phyloP scores from a whole-genome alignment of 1,284 basidiomycete species.

The Ustilago nuda region DNA sequence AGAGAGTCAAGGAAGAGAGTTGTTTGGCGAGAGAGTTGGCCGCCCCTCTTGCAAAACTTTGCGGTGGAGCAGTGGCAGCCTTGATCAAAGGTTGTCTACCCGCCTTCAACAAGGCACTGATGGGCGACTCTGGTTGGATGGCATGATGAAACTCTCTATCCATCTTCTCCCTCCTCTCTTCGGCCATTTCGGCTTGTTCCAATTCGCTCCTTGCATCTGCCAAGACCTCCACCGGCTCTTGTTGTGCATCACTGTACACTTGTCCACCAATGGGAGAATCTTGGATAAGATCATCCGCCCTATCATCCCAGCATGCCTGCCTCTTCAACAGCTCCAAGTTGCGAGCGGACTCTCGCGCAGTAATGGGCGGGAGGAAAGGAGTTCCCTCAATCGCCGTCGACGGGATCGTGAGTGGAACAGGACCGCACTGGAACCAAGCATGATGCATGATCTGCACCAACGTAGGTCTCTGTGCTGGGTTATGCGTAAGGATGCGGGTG shows the following conservation, averaged over 20 bases:
- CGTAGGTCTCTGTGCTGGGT: conserved; percentile 77
- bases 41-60: conserved; percentile 25
- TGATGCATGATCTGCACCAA: conserved; percentile 87
- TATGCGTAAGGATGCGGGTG: conserved; percentile 82
- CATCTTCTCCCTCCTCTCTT: conserved; percentile 67
- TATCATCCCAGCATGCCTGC: conserved; percentile 56
- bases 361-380: conserved; percentile 78
- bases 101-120: conserved; percentile 82
- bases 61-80: conserved; percentile 40
- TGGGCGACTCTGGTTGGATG: conserved; percentile 92
- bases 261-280: conserved; percentile 16
- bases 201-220: conserved; percentile 49
- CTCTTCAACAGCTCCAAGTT: conserved; percentile 64
- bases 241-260: conserved; percentile 22
- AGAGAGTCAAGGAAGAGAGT: conserved; percentile 34
- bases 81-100: conserved; percentile 64
- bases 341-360: conserved; percentile 44
- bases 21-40: conserved; percentile 45
- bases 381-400: conserved; percentile 78
- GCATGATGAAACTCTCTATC: conserved; percentile 96
- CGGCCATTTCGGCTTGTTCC: conserved; percentile 48
- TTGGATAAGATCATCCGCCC: conserved; percentile 48
- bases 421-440: conserved; percentile 84
- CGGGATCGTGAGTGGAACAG: conserved; percentile 84
- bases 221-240: conserved; percentile 35